A percentile compares a stretch with the other conserved stretches of the same genome.
phyloP scores from a whole-genome alignment of 306 rosid species.

The Urtica urens region DNA sequence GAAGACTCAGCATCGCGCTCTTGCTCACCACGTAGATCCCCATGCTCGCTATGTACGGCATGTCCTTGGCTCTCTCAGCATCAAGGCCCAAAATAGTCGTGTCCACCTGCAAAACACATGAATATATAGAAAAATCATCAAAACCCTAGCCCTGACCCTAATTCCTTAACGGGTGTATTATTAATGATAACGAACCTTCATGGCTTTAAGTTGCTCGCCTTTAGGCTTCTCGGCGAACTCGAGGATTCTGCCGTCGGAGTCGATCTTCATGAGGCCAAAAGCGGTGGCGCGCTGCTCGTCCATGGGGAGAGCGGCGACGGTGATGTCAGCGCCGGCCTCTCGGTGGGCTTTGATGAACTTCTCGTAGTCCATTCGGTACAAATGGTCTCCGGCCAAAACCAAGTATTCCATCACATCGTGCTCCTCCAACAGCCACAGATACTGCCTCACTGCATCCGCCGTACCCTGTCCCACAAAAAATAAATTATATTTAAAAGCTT shows the following conservation, averaged over 20 bases:
- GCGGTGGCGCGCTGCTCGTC: constrained; percentile 95
- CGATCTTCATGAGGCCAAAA: constrained; percentile 91
- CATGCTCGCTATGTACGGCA: constrained; percentile 97
- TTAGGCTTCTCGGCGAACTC: constrained; percentile 93
- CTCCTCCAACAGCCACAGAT: constrained; percentile 90
- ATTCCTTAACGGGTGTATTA: not conserved
- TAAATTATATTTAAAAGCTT: too few relatives aligned
- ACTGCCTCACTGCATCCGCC: constrained; percentile 95
- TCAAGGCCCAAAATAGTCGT: constrained; percentile 95
- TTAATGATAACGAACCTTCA: constrained; percentile 38
- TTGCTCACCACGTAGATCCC: constrained; percentile 96
- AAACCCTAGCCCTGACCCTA: too few relatives aligned
- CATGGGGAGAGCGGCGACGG: constrained; percentile 96
- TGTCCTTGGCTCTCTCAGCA: constrained; percentile 80
- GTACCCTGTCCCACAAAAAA: constrained; percentile 46
- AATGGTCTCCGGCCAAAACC: constrained; percentile 86
- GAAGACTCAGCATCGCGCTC: constrained; percentile 71
- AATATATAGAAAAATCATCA: too few relatives aligned
- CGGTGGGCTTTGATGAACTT: constrained; percentile 90
- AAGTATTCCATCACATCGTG: constrained; percentile 85
- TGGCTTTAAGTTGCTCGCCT: constrained; percentile 90
- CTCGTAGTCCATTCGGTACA: constrained; percentile 93
- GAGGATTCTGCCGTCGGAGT: constrained; percentile 84
- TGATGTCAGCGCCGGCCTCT: constrained; percentile 89
- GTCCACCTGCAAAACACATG: constrained; percentile 54